Conservation (phyloP, 176 grass and related monocot genomes). For the Oryza australiensis region DNA sequence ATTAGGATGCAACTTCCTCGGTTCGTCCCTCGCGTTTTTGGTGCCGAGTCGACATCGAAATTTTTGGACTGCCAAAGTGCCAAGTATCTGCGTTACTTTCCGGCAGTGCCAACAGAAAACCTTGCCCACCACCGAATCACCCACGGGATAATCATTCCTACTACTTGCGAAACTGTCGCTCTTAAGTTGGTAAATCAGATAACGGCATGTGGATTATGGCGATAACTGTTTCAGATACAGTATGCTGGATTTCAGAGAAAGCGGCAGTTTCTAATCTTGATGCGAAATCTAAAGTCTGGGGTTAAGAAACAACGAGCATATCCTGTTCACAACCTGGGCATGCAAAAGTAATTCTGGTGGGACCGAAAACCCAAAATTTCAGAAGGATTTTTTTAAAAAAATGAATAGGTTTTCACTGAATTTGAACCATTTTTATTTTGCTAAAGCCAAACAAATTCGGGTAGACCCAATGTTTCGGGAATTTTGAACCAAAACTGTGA, state of each 20-base stretch:
- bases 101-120: conserved; percentile 19
- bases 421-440: not conserved
- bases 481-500: not conserved
- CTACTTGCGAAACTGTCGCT: not conserved
- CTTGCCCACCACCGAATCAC: not conserved
- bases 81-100: not conserved
- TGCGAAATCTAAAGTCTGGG: not conserved
- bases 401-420: not conserved
- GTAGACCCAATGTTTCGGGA: not conserved
- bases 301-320: not conserved
- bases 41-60: not conserved
- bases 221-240: not conserved
- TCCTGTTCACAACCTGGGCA: not conserved
- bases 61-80: not conserved
- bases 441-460: not conserved
- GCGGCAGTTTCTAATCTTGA: not conserved
- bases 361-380: not conserved
- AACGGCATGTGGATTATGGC: not conserved
- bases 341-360: not conserved
- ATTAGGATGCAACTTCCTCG: not conserved
- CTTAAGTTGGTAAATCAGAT: not conserved
- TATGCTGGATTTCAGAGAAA: not conserved
- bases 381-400: no score
- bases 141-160: conserved; percentile 8
- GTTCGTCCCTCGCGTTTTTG: not conserved